A percentile compares a stretch with the other conserved stretches of the same genome.
Evolutionary conservation across 257 asterid species (phyloP).

Genomic region (Solanum paucissectum): DNA sequence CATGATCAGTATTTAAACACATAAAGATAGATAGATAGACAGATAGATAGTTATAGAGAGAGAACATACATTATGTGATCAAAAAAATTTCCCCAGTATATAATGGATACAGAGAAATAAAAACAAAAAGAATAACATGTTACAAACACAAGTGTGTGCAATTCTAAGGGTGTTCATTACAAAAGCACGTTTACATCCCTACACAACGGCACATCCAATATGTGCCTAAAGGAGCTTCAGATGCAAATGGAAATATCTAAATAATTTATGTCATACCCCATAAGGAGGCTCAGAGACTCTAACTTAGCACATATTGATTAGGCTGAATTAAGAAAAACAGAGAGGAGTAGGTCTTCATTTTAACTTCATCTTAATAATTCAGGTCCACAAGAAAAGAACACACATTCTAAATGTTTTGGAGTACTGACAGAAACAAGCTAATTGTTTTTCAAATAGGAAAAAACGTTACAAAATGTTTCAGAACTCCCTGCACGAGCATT

Average conservation of each 20-base stretch:
- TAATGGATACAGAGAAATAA: constrained; percentile 1
- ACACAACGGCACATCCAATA: background rate
- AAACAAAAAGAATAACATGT: background rate
- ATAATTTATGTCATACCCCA: background rate
- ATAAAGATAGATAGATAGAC: background rate
- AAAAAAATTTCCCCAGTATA: background rate
- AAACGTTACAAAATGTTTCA: background rate
- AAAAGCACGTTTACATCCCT: background rate
- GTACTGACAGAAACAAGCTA: background rate
- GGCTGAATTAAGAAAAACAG: background rate
- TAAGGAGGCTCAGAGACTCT: background rate
- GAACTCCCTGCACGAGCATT: background rate
- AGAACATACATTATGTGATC: background rate
- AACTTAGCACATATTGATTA: background rate
- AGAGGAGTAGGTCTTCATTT: background rate
- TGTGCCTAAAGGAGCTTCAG: background rate
- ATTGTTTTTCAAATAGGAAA: background rate
- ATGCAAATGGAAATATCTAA: background rate
- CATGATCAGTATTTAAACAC: background rate
- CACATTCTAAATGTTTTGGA: background rate
- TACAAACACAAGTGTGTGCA: background rate
- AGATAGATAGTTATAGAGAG: background rate
- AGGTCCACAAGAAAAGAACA: background rate
- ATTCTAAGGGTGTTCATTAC: background rate
- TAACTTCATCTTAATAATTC: background rate